A percentile compares a stretch with the other conserved stretches of the same genome.
Conservation (phyloP, 768 basidiomycete species). For the Mycena metata region DNA sequence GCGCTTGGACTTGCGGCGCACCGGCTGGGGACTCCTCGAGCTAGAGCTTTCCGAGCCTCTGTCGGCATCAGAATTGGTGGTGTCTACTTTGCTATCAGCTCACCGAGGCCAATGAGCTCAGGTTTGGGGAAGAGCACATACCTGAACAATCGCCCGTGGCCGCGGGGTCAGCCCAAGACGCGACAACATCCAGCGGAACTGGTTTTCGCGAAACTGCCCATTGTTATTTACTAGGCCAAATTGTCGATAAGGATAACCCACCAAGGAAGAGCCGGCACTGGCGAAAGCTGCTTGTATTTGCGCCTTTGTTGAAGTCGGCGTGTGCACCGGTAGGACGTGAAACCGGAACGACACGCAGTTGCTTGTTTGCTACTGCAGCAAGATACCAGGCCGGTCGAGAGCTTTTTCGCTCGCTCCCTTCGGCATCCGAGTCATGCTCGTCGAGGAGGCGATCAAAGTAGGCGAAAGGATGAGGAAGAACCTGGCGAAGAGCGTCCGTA, state of each 20-base stretch:
- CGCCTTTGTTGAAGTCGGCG: slow-evolving; percentile 13
- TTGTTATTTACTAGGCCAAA: not conserved
- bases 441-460: not conserved
- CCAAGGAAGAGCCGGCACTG: not conserved
- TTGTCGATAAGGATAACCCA: not conserved
- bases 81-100: no score
- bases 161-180: no score
- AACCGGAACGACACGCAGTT: not conserved
- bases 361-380: not conserved
- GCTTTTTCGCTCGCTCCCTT: no score
- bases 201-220: not conserved
- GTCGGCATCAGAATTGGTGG: no score
- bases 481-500: not conserved
- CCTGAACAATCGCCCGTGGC: no score
- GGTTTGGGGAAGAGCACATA: no score
- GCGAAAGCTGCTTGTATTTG: not conserved
- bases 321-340: not conserved
- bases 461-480: not conserved
- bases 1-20: no score
- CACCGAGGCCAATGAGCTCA: no score
- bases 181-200: not conserved
- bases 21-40: no score
- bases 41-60: no score
- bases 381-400: slow-evolving; percentile 4
- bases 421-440: no score